Percentiles rank a stretch among this genome's conserved stretches.
Conservation (phyloP, 805 yeast genomes). For the Metschnikowia orientalis region DNA sequence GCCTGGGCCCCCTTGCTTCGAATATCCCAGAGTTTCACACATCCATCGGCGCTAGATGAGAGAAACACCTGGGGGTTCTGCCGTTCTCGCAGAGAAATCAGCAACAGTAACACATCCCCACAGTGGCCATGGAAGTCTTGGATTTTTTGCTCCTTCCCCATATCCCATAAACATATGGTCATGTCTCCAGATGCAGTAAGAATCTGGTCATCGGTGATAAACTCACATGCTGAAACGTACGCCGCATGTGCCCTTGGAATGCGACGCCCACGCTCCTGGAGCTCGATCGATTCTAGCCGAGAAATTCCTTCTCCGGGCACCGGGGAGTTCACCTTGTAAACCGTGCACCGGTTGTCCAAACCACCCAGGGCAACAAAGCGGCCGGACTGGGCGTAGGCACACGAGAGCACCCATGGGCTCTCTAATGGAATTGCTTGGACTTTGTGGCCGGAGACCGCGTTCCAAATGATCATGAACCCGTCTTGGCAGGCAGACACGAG, state of each 20-base stretch:
- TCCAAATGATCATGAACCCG: slow-evolving; percentile 83
- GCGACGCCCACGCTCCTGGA: slow-evolving; percentile 8
- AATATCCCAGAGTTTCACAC: slow-evolving; percentile 61
- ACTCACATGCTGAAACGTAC: slow-evolving; percentile 71
- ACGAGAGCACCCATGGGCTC: slow-evolving; percentile 73
- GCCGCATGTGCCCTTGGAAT: slow-evolving; percentile 65
- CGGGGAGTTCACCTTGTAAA: slow-evolving; percentile 42
- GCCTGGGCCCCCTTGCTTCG: slow-evolving; percentile 42
- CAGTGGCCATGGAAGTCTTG: slow-evolving; percentile 61
- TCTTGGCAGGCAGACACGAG: slow-evolving; percentile 79
- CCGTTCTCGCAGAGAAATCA: slow-evolving; percentile 12
- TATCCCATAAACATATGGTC: slow-evolving; percentile 78
- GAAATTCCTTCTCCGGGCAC: slow-evolving; percentile 1
- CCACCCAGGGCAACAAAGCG: slow-evolving; percentile 76
- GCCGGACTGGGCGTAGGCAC: slow-evolving; percentile 68
- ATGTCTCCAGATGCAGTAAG: slow-evolving; percentile 80
- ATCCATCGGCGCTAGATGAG: slow-evolving; percentile 67
- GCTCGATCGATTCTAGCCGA: slow-evolving; percentile 10
- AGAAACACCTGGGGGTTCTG: slow-evolving; percentile 35
- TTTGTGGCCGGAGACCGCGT: slow-evolving; percentile 66
- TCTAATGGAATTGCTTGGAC: slow-evolving; percentile 65
- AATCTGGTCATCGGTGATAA: slow-evolving; percentile 51
- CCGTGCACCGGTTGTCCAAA: slow-evolving; percentile 70
- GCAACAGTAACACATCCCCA: slow-evolving; percentile 62
- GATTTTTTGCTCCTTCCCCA: slow-evolving; percentile 50